Evolutionary conservation across 257 asterid species (phyloP).

Genomic region (Rauvolfia tetraphylla): DNA sequence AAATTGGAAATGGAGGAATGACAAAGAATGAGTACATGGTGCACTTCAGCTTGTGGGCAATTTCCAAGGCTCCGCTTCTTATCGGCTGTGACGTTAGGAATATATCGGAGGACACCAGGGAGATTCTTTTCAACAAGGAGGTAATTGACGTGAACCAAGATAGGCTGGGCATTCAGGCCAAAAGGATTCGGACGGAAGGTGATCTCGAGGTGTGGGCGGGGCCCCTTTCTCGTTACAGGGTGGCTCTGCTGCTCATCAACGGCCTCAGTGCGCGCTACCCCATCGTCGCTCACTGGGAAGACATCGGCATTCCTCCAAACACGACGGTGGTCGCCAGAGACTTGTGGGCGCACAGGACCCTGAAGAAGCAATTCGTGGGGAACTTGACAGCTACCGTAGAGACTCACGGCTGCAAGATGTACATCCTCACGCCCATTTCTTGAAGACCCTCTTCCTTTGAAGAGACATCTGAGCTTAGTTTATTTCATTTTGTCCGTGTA

Average conservation of each 20-base stretch:
- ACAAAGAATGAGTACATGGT: conserved; percentile 68
- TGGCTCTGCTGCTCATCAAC: conserved; percentile 62
- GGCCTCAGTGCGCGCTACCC: conserved; percentile 36
- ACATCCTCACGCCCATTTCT: conserved; percentile 42
- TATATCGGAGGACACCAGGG: conserved; percentile 41
- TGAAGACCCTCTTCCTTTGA: no score
- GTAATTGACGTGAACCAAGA: conserved; percentile 82
- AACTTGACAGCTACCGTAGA: conserved; percentile 61
- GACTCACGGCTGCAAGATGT: conserved; percentile 78
- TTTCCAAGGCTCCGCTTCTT: conserved; percentile 90
- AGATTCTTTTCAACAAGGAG: conserved; percentile 60
- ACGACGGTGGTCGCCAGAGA: conserved; percentile 55
- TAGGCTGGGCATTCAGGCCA: conserved; percentile 68
- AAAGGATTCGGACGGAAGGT: conserved; percentile 78
- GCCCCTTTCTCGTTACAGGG: conserved; percentile 63
- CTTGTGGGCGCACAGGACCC: conserved; percentile 79
- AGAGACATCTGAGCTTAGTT: no score
- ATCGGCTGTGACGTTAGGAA: conserved; percentile 86
- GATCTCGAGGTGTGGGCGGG: conserved; percentile 91
- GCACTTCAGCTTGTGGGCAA: conserved; percentile 90
- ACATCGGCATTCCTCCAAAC: conserved; percentile 55
- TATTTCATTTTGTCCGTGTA: no score
- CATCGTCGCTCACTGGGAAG: conserved; percentile 77
- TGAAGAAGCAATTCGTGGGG: conserved; percentile 47
- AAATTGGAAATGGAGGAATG: conserved; percentile 95